Base-by-base conservation (phyloP, 208 protist species). In the Dictyostelium gargantuum region DNA sequence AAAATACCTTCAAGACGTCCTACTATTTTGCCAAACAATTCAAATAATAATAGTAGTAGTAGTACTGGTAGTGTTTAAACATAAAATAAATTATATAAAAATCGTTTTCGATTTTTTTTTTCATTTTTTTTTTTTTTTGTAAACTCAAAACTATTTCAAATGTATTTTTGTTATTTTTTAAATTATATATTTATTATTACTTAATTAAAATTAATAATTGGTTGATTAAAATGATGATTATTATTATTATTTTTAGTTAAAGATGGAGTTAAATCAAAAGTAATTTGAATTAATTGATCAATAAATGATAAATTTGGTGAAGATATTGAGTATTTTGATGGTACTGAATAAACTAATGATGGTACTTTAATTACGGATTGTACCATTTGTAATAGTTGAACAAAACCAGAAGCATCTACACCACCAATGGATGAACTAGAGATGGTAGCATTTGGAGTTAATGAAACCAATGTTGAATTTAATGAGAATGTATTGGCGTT, bases 381-480 rank as follows among this genome's bases (percentile, higher is more conserved):
- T 21, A 54, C 6, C 79, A 84, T 68, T 84, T 84, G 79, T 6
- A 72, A 6, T 3, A 84, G 19, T 84, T 84, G 80, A 11, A 70
- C 80, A 29, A 85, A 85, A 40, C 80, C 80, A 42, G 61, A 32
- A 21, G 40, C 3, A 42, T 85, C 80, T 21, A 85, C 80, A 15
- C 2, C 2, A 44, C 80, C 80, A 17, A 85, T 29, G 2, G 0
- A 21, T 4, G 29, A 29, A 1, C 5, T 23, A 2, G 21, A 3
- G 5, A 85, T 46, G 0, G 44, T 73, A 0, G 80, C 61, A 29
- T 52, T 58, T 73, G 80, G 63, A 29, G 1, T 35, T 2, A 74
- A 2, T 26, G 23, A 29, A 9, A 58, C 1, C 0, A 56, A 10
- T 4, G 80, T 50, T 10, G 32, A n/a, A 32, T 50, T n/a, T 21